A percentile compares a stretch with the other conserved stretches of the same genome.
These are phyloP conservation scores for Fusarium heterosporum DNA, from an alignment of 2,329 filamentous ascomycete genomes.

Conservation along the genomic window DNA sequence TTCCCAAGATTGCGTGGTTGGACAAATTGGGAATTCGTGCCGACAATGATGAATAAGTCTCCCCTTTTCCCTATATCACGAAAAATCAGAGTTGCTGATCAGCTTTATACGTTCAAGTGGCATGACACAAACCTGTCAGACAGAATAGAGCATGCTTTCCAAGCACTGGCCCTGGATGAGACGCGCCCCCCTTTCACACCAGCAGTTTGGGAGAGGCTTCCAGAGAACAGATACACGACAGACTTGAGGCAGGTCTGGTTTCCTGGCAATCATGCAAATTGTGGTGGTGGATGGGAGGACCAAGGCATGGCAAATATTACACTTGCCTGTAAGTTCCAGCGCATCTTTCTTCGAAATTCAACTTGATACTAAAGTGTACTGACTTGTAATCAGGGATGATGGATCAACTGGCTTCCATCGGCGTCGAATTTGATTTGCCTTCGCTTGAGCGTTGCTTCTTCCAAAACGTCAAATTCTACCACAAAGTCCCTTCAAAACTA, in stretches of 20 bases:
- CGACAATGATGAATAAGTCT: constrained; percentile 60
- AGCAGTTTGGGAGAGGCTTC: constrained; percentile 64
- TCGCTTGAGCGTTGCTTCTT: constrained; percentile 57
- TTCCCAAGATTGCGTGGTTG: constrained; percentile 60
- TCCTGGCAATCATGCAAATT: constrained; percentile 76
- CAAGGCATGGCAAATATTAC: constrained; percentile 58
- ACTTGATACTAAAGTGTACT: neutral
- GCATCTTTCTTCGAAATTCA: neutral
- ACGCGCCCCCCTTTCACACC: constrained; percentile 65
- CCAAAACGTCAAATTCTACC: constrained; percentile 51
- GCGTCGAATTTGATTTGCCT: constrained; percentile 60
- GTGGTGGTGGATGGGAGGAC: constrained; percentile 74
- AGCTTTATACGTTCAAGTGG: constrained; percentile 59
- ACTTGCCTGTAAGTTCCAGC: constrained; percentile 53
- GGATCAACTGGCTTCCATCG: constrained; percentile 65
- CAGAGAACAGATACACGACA: constrained; percentile 53
- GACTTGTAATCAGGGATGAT: constrained; percentile 61
- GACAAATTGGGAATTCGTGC: constrained; percentile 60
- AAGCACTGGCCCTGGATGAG: constrained; percentile 70
- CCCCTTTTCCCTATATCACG: neutral
- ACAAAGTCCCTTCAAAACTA: constrained; percentile 27
- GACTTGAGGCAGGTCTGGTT: constrained; percentile 71
- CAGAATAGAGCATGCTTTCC: constrained; percentile 68
- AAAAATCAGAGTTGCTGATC: constrained; percentile 46
- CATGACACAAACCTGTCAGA: constrained; percentile 65